These are phyloP conservation scores for Avena eriantha DNA, from an alignment of 176 grass and related monocot species.

Conservation along the genomic window DNA sequence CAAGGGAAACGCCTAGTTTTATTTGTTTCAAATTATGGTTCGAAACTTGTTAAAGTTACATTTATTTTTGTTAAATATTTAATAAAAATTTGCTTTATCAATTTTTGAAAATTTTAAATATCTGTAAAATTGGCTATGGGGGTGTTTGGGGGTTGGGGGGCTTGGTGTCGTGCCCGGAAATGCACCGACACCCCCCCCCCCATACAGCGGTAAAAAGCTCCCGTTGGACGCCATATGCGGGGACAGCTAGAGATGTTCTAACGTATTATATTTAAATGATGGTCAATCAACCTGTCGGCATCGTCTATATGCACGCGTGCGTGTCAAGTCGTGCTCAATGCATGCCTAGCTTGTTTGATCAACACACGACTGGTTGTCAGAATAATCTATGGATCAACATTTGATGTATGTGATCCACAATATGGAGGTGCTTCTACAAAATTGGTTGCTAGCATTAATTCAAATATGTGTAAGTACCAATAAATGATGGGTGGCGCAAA, in stretches of 20 bases:
- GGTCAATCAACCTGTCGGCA: slow-evolving; percentile 28
- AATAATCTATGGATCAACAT: slow-evolving; percentile 32
- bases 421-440: background rate
- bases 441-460: background rate
- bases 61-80: too few species aligned
- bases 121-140: too few species aligned
- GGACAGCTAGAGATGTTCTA: background rate
- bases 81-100: too few species aligned
- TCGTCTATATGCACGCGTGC: background rate
- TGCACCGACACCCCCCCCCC: too few species aligned
- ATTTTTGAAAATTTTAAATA: too few species aligned
- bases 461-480: background rate
- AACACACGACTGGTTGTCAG: slow-evolving; percentile 31
- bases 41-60: too few species aligned
- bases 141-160: too few species aligned
- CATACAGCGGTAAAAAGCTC: too few species aligned
- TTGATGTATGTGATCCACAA: background rate
- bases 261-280: background rate
- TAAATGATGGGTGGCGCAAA: background rate
- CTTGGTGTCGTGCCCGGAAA: too few species aligned
- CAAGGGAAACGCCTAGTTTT: too few species aligned
- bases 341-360: slow-evolving; percentile 33
- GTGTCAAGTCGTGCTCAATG: slow-evolving; percentile 32
- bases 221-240: too few species aligned
- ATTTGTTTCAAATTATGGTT: too few species aligned